These are phyloP conservation scores for Hirschfeldia incana DNA, from an alignment of 345 rosid genomes.

Conservation along the genomic window DNA sequence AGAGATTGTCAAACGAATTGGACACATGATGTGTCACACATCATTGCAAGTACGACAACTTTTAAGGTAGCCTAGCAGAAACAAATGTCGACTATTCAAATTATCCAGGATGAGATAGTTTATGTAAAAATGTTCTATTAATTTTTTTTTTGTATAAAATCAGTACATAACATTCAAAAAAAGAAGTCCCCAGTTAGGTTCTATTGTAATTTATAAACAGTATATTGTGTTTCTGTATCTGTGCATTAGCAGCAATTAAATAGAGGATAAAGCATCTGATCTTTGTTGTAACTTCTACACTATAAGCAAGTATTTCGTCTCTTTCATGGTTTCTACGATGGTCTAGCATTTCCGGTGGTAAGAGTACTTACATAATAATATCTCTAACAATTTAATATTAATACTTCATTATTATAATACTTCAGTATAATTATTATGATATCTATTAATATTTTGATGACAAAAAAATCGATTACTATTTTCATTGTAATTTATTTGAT, in stretches of 20 bases:
- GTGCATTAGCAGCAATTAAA: background rate
- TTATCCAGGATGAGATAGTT: background rate
- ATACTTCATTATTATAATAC: background rate
- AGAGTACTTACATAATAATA: too few species aligned
- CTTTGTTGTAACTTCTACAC: background rate
- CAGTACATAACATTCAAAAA: background rate
- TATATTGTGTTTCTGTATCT: background rate
- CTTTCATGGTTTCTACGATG: background rate
- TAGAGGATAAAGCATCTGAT: background rate
- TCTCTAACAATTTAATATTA: too few species aligned
- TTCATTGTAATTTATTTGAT: too few species aligned
- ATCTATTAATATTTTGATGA: too few species aligned
- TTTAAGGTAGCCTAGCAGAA: background rate
- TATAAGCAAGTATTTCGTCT: background rate
- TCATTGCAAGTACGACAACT: constrained; percentile 10
- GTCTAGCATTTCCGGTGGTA: background rate
- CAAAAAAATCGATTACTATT: too few species aligned
- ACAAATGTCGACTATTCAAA: background rate
- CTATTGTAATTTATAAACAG: too few species aligned
- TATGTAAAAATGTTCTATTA: background rate
- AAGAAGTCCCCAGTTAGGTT: too few species aligned
- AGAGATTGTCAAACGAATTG: constrained; percentile 58
- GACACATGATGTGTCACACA: constrained; percentile 33
- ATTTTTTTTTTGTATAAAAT: background rate
- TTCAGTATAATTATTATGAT: background rate